phyloP scores from a whole-genome alignment of 2,329 filamentous ascomycete species.

The Epichloe sibirici region DNA sequence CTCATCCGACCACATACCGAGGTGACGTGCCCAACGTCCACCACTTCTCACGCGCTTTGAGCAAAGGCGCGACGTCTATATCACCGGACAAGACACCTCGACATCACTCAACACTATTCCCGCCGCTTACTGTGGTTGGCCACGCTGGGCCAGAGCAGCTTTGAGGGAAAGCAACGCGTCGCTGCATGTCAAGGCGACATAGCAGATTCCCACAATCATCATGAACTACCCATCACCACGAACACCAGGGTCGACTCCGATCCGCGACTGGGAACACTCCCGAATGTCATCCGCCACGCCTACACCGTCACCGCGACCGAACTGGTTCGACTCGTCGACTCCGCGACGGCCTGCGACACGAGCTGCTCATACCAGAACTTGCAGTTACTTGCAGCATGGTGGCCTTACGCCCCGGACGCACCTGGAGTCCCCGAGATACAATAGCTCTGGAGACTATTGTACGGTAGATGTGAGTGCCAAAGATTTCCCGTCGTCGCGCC shows the following conservation, averaged over 20 bases:
- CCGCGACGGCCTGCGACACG: constrained; percentile 43
- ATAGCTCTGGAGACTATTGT: constrained; percentile 50
- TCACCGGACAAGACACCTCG: background rate
- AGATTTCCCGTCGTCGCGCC: constrained; percentile 34
- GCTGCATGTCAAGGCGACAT: constrained; percentile 20
- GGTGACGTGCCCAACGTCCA: constrained; percentile 41
- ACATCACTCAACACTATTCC: background rate
- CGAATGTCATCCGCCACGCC: constrained; percentile 42
- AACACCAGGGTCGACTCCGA: constrained; percentile 34
- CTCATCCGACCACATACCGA: constrained; percentile 49
- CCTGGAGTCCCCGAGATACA: constrained; percentile 47
- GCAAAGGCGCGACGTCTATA: background rate
- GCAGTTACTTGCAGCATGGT: constrained; percentile 25
- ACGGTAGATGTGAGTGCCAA: constrained; percentile 55
- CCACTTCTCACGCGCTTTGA: constrained; percentile 23
- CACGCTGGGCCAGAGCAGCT: constrained; percentile 2
- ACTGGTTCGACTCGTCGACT: constrained; percentile 34
- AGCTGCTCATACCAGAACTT: constrained; percentile 26
- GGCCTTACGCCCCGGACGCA: constrained; percentile 32
- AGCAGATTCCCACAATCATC: constrained; percentile 23
- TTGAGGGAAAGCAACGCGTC: background rate
- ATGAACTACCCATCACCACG: constrained; percentile 29
- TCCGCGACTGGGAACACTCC: constrained; percentile 40
- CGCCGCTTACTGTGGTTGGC: constrained; percentile 8
- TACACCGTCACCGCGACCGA: constrained; percentile 43